Percentiles rank a stretch among this genome's conserved stretches.
Conservation (phyloP, 331 rosid genomes). For the Dryas integrifolia region DNA sequence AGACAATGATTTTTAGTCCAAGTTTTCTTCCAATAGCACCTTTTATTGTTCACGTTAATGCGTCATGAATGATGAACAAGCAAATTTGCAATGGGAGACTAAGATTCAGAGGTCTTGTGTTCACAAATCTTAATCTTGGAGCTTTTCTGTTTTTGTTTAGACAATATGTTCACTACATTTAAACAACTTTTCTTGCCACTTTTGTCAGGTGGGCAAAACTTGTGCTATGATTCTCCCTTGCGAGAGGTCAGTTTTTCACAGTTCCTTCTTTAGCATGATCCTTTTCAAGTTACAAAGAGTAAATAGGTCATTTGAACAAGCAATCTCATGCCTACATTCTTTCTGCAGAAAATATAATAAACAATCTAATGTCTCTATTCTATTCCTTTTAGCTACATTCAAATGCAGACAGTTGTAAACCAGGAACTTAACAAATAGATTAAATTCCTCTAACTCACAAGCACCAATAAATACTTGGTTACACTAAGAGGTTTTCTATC, state of each 20-base stretch:
- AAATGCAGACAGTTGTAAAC: slow-evolving; percentile 20
- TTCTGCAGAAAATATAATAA: slow-evolving; percentile 6
- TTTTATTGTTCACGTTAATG: too few relatives aligned
- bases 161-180: background rate
- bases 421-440: slow-evolving; percentile 26
- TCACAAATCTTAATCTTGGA: background rate
- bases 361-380: slow-evolving; percentile 14
- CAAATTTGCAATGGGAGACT: too few relatives aligned
- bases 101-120: too few relatives aligned
- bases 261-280: too few relatives aligned
- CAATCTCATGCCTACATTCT: slow-evolving; percentile 14
- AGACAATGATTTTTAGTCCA: too few relatives aligned
- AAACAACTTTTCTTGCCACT: background rate
- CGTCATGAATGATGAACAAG: too few relatives aligned
- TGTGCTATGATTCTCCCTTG: slow-evolving; percentile 70
- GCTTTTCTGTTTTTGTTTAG: background rate
- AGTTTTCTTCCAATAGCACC: too few relatives aligned
- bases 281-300: background rate
- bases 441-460: slow-evolving; percentile 20
- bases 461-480: slow-evolving; percentile 10
- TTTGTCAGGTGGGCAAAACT: slow-evolving; percentile 39
- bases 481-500: slow-evolving; percentile 18
- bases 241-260: slow-evolving; percentile 37
- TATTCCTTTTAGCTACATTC: slow-evolving; percentile 21
- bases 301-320: slow-evolving; percentile 1